These are phyloP conservation scores for Pseudogymnoascus sp. DNA, from an alignment of 2,329 filamentous ascomycete genomes.

Conservation along the genomic window DNA sequence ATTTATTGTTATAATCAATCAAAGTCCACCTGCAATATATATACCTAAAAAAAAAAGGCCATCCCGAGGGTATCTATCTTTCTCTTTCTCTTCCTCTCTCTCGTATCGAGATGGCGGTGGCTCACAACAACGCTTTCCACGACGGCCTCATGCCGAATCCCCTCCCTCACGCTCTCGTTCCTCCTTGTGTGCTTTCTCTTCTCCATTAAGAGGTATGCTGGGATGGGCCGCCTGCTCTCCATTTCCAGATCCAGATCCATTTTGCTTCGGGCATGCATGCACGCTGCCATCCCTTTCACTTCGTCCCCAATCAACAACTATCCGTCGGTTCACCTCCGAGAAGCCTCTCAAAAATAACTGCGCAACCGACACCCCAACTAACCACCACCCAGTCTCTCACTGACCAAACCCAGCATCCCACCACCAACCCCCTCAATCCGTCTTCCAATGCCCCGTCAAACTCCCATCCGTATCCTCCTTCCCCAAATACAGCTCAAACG, in stretches of 20 bases:
- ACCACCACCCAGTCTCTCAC: background rate
- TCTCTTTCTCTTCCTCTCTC: background rate
- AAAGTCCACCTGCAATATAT: slow-evolving; percentile 2
- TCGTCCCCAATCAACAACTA: background rate
- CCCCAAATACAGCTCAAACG: slow-evolving; percentile 80
- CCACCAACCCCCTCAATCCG: slow-evolving; percentile 51
- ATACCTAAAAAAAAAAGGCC: slow-evolving; percentile 3
- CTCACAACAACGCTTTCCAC: background rate
- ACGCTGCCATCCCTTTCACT: background rate
- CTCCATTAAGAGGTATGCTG: background rate
- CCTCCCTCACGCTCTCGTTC: background rate
- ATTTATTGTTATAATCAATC: background rate
- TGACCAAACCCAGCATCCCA: background rate
- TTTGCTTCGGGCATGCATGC: background rate
- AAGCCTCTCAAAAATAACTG: background rate
- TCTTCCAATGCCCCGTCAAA: slow-evolving; percentile 82
- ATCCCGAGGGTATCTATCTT: slow-evolving; percentile 5
- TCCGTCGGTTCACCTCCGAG: background rate
- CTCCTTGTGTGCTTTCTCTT: background rate
- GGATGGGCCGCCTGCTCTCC: background rate
- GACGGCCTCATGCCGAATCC: background rate
- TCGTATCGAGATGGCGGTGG: background rate
- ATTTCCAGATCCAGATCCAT: background rate
- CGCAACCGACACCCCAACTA: background rate
- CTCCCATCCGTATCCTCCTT: slow-evolving; percentile 70